A percentile compares a stretch with the other conserved stretches of the same genome.
These are phyloP conservation scores for Globisporangium barbulae DNA, from an alignment of 352 stramenopile genomes.

Conservation along the genomic window DNA sequence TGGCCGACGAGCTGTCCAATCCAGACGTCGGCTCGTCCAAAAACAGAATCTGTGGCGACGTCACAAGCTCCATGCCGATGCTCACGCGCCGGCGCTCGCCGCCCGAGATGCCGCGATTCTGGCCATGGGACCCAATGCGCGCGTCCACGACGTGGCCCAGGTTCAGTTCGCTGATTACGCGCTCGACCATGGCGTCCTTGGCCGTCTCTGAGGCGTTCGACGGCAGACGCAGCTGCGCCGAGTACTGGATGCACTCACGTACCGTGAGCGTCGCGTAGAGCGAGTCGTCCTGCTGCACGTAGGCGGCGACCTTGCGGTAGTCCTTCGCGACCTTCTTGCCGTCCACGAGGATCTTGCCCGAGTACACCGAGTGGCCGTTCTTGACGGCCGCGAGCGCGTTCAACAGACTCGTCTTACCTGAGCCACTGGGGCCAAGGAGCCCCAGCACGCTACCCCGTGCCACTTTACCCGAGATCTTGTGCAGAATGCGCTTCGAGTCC, in stretches of 20 bases:
- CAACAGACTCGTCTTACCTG: slow-evolving; percentile 80
- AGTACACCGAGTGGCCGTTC: slow-evolving; percentile 50
- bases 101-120: slow-evolving; percentile 88
- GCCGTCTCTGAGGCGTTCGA: slow-evolving; percentile 37
- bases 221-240: slow-evolving; percentile 69
- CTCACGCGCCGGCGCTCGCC: slow-evolving; percentile 91
- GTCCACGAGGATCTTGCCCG: slow-evolving; percentile 65
- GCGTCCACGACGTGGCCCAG: slow-evolving; percentile 61
- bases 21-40: slow-evolving; percentile 92
- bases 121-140: slow-evolving; percentile 43
- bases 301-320: slow-evolving; percentile 77
- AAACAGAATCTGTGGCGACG: slow-evolving; percentile 82
- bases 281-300: slow-evolving; percentile 87
- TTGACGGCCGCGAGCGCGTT: slow-evolving; percentile 75
- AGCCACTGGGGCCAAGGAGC: slow-evolving; percentile 71
- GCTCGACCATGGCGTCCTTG: slow-evolving; percentile 68
- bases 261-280: slow-evolving; percentile 82
- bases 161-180: slow-evolving; percentile 69
- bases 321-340: slow-evolving; percentile 43
- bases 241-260: slow-evolving; percentile 82
- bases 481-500: slow-evolving; percentile 43
- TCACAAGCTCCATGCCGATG: slow-evolving; percentile 94
- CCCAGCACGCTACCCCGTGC: slow-evolving; percentile 61
- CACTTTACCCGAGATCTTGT: slow-evolving; percentile 53
- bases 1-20: slow-evolving; percentile 88